Evolutionary conservation across 2,329 filamentous ascomycete species (phyloP).

Genomic region (Pestalotiopsis sp.): DNA sequence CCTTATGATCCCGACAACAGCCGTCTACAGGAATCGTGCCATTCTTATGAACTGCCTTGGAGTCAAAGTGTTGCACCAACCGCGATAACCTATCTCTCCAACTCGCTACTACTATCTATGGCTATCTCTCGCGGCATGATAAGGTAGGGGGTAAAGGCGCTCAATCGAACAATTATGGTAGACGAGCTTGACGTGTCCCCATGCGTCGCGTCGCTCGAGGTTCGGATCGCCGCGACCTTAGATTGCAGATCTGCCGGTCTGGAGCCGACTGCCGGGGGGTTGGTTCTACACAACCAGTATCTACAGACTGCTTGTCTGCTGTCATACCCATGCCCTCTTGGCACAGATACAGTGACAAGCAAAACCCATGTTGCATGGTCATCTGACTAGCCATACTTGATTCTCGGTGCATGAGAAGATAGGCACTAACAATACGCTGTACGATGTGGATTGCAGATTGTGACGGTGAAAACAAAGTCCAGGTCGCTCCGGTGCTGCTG

Average conservation of each 20-base stretch:
- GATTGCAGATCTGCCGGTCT: not conserved
- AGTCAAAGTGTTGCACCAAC: not conserved
- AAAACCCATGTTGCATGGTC: not conserved
- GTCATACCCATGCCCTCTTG: not conserved
- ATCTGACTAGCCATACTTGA: not conserved
- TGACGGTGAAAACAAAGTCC: not conserved
- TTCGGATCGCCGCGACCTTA: not conserved
- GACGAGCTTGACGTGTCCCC: not conserved
- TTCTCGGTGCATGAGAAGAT: not conserved
- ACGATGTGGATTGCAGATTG: not conserved
- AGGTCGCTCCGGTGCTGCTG: not conserved
- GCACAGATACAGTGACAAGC: not conserved
- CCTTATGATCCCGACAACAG: not conserved
- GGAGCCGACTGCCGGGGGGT: not conserved
- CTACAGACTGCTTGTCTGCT: not conserved
- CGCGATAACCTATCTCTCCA: not conserved
- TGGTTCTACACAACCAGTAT: not conserved
- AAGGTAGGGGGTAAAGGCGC: not conserved
- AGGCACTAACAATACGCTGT: not conserved
- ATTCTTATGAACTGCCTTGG: not conserved
- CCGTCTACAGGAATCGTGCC: not conserved
- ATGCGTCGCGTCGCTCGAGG: not conserved
- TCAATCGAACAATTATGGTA: not conserved
- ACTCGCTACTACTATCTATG: not conserved
- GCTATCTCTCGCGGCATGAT: not conserved